These are phyloP conservation scores for Biscutella auriculata DNA, from an alignment of 441 rosid species.

Conservation along the genomic window DNA sequence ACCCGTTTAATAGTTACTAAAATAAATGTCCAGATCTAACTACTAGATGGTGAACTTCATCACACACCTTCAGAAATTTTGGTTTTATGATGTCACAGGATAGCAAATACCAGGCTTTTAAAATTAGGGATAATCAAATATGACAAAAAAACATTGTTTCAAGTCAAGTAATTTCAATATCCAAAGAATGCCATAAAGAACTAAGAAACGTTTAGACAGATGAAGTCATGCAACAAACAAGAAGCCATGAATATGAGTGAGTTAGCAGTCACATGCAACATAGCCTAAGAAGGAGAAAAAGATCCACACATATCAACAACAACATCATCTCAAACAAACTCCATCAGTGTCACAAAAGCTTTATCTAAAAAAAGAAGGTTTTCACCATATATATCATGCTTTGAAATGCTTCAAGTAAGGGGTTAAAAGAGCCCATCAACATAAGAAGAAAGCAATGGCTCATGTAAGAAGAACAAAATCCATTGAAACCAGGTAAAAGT, in stretches of 20 bases:
- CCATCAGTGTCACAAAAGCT: not conserved
- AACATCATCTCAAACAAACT: not conserved
- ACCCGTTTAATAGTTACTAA: not conserved
- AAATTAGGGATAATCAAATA: not conserved
- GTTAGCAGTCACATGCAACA: not conserved
- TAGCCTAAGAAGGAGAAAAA: not conserved
- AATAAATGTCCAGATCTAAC: not conserved
- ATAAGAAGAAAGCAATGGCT: not conserved
- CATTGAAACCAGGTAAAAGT: not conserved
- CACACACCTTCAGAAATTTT: not conserved
- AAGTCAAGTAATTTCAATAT: not conserved
- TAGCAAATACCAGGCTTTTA: not conserved
- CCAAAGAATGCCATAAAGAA: not conserved
- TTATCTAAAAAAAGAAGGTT: not conserved
- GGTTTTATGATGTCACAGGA: not conserved
- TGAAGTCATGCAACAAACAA: conserved; percentile 1
- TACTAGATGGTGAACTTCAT: not conserved
- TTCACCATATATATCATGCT: not conserved
- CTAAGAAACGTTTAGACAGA: not conserved
- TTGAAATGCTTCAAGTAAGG: not conserved
- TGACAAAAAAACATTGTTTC: not conserved
- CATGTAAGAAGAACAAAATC: conserved; percentile 2
- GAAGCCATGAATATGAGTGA: not conserved
- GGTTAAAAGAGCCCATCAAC: not conserved
- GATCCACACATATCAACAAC: not conserved